These are phyloP conservation scores for Plenodomus lindquistii DNA, from an alignment of 2,329 filamentous ascomycete genomes.

Conservation along the genomic window DNA sequence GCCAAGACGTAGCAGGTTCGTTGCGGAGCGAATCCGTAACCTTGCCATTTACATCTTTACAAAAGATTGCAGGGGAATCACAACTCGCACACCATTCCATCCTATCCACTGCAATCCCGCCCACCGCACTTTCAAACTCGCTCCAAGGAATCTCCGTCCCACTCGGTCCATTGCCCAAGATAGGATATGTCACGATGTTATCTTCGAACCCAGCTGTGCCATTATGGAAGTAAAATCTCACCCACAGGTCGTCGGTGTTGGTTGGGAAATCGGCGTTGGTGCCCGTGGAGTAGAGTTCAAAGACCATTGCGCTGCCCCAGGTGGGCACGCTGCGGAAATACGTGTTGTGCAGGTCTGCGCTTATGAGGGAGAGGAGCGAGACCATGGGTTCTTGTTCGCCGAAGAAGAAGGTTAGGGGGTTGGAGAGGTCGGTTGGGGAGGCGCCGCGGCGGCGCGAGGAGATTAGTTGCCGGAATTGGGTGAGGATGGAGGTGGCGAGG, in stretches of 20 bases:
- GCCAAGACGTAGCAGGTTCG: neutral
- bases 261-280: conserved; percentile 41
- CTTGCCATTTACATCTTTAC: conserved; percentile 46
- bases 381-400: conserved; percentile 40
- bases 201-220: conserved; percentile 51
- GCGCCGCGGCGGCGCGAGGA: conserved; percentile 9
- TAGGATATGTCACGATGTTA: conserved; percentile 47
- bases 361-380: conserved; percentile 34
- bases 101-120: conserved; percentile 48
- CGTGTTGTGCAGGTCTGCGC: conserved; percentile 19
- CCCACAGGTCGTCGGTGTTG: conserved; percentile 52
- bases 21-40: conserved; percentile 1
- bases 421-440: conserved; percentile 24
- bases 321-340: conserved; percentile 32
- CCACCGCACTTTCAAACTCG: conserved; percentile 55
- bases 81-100: conserved; percentile 60
- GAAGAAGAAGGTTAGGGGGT: conserved; percentile 51
- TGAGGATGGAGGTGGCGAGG: conserved; percentile 30
- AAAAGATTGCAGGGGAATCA: conserved; percentile 54
- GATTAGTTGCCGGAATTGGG: conserved; percentile 26
- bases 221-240: conserved; percentile 62
- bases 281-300: conserved; percentile 53
- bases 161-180: conserved; percentile 56
- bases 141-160: conserved; percentile 53
- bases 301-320: conserved; percentile 40